Conservation (phyloP, 1,284 basidiomycete species). For the Fomitopsis pinicola region DNA sequence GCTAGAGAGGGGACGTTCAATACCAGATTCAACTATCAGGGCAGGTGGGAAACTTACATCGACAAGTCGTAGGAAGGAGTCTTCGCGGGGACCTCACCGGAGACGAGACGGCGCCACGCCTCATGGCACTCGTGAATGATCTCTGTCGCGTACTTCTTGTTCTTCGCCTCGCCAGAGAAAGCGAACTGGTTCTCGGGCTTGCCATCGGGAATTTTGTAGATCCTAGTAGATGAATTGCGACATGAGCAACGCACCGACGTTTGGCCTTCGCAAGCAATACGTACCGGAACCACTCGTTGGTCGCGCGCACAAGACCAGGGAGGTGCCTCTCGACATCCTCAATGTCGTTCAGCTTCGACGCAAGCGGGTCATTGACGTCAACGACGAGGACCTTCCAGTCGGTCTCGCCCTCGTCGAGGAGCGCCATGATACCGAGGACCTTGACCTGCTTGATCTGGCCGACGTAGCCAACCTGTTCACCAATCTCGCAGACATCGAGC, state of each 20-base stretch:
- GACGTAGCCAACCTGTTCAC: conserved; percentile 96
- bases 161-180: conserved; percentile 99
- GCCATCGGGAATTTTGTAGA: conserved; percentile 98
- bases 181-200: conserved; percentile 99
- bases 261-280: conserved; percentile 11
- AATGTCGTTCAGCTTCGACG: conserved; percentile 96
- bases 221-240: conserved; percentile 41
- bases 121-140: conserved; percentile 99
- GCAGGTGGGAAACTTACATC: conserved; percentile 56
- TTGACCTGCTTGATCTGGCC: conserved; percentile 99
- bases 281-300: conserved; percentile 95
- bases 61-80: conserved; percentile 71
- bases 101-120: conserved; percentile 94
- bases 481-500: conserved; percentile 99
- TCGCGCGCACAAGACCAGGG: conserved; percentile 93
- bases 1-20: conserved; percentile 37
- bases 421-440: conserved; percentile 99
- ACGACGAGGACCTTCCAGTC: conserved; percentile 99
- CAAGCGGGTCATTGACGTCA: conserved; percentile 95
- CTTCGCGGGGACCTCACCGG: conserved; percentile 74
- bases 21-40: conserved; percentile 2
- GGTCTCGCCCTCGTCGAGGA: conserved; percentile 97
- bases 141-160: conserved; percentile 98
- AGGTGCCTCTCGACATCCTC: conserved; percentile 99
- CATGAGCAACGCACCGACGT: conserved; percentile 8